These are phyloP conservation scores for Cyamopsis tetragonoloba DNA, from an alignment of 306 rosid genomes.

Conservation along the genomic window DNA sequence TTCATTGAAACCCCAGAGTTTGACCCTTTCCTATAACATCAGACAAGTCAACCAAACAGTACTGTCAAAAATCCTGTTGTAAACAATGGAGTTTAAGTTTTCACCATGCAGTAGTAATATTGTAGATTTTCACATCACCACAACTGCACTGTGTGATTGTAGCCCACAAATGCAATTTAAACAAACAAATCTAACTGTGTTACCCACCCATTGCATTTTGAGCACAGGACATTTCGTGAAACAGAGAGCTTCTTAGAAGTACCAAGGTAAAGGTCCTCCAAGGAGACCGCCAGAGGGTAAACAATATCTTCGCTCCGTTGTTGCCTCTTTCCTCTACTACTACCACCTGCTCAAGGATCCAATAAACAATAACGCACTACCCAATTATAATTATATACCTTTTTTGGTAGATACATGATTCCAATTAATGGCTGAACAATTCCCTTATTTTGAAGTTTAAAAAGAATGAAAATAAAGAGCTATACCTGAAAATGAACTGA, in stretches of 20 bases:
- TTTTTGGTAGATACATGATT: no score
- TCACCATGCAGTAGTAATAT: no score
- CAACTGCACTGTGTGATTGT: no score
- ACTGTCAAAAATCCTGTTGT: not conserved
- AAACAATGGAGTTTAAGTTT: no score
- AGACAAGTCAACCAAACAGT: not conserved
- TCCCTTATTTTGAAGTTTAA: no score
- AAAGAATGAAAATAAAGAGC: no score
- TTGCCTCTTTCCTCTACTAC: constrained; percentile 75
- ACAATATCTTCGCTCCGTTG: constrained; percentile 78
- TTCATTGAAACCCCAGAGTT: constrained; percentile 67
- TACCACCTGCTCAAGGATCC: constrained; percentile 43
- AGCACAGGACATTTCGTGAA: constrained; percentile 64
- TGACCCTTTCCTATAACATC: constrained; percentile 69
- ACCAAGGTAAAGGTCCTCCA: constrained; percentile 77
- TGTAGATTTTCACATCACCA: no score
- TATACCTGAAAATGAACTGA: constrained; percentile 72
- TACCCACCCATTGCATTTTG: constrained; percentile 78
- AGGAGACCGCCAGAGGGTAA: constrained; percentile 71
- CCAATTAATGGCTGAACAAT: not conserved
- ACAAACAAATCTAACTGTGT: not conserved
- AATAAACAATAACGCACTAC: no score
- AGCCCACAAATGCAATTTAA: no score
- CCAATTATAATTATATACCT: no score
- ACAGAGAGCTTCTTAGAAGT: constrained; percentile 76